phyloP scores from a whole-genome alignment of 768 basidiomycete genomes.

The Suillus discolor region DNA sequence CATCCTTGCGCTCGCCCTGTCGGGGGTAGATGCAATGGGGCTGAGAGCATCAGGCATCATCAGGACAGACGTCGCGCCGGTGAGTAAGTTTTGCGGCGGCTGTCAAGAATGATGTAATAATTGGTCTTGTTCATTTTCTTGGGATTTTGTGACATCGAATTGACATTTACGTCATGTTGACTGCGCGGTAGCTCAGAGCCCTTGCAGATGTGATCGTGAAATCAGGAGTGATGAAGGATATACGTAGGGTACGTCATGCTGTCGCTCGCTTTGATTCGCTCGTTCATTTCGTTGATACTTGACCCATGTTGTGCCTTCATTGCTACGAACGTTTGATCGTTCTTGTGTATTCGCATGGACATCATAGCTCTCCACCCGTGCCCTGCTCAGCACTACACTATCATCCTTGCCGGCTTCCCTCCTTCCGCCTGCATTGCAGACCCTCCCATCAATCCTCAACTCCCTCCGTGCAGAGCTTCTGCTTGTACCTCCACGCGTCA shows the following conservation, averaged over 20 bases:
- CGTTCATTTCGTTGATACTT: background rate
- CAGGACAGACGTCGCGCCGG: conserved; percentile 59
- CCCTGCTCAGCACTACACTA: conserved; percentile 55
- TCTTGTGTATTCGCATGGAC: background rate
- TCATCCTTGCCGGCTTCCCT: conserved; percentile 48
- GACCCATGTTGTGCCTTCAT: conserved; percentile 20
- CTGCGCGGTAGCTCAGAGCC: conserved; percentile 32
- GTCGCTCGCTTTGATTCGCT: background rate
- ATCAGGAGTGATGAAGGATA: conserved; percentile 2
- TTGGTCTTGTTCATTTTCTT: background rate
- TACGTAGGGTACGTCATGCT: background rate
- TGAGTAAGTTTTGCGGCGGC: conserved; percentile 34
- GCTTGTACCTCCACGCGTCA: conserved; percentile 40
- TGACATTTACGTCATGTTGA: background rate
- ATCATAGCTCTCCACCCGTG: conserved; percentile 52
- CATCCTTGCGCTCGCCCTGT: conserved; percentile 47
- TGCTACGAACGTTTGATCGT: background rate
- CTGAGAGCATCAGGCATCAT: conserved; percentile 54
- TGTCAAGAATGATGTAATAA: background rate
- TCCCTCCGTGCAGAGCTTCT: conserved; percentile 40
- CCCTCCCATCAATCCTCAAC: conserved; percentile 34
- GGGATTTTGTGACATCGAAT: conserved; percentile 40
- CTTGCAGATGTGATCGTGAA: conserved; percentile 31
- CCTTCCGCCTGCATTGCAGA: conserved; percentile 31
- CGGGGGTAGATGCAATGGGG: conserved; percentile 38